These are phyloP conservation scores for Leishmania aethiopica DNA, from an alignment of 208 protist species.

Conservation along the genomic window DNA sequence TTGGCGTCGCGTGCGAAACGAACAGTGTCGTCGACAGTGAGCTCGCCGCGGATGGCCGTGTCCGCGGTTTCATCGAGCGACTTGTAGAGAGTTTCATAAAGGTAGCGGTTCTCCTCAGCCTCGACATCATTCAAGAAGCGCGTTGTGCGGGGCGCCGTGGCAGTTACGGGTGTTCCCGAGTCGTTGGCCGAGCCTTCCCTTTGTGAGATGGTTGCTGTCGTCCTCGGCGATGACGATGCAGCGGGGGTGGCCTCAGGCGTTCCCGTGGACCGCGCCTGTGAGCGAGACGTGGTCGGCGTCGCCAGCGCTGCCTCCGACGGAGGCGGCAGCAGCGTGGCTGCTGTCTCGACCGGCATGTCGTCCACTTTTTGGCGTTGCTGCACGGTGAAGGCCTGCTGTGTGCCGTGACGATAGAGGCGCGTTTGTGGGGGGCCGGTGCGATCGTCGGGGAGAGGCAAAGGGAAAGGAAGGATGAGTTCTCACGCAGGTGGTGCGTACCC, in stretches of 20 bases:
- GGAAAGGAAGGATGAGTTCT: background rate
- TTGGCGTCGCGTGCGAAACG: constrained; percentile 39
- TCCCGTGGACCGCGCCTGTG: background rate
- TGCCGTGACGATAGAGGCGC: background rate
- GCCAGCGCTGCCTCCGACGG: background rate
- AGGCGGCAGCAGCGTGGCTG: background rate
- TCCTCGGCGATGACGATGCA: background rate
- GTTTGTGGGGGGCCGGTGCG: background rate
- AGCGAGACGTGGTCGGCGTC: background rate
- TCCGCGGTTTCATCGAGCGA: constrained; percentile 44
- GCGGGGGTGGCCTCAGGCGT: background rate
- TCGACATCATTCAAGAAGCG: constrained; percentile 66
- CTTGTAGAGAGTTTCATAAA: constrained; percentile 70
- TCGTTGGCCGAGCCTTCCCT: background rate
- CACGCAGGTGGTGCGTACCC: background rate
- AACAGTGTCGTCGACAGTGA: constrained; percentile 49
- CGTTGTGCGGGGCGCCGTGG: constrained; percentile 20
- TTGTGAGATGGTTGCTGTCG: background rate
- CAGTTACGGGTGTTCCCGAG: background rate
- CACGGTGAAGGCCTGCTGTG: background rate
- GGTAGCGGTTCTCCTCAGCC: constrained; percentile 58
- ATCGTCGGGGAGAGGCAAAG: background rate
- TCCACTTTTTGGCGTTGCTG: background rate
- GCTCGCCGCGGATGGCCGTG: constrained; percentile 26
- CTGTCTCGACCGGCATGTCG: background rate